These are phyloP conservation scores for Fusarium acutatum DNA, from an alignment of 2,329 filamentous ascomycete species.

Conservation along the genomic window DNA sequence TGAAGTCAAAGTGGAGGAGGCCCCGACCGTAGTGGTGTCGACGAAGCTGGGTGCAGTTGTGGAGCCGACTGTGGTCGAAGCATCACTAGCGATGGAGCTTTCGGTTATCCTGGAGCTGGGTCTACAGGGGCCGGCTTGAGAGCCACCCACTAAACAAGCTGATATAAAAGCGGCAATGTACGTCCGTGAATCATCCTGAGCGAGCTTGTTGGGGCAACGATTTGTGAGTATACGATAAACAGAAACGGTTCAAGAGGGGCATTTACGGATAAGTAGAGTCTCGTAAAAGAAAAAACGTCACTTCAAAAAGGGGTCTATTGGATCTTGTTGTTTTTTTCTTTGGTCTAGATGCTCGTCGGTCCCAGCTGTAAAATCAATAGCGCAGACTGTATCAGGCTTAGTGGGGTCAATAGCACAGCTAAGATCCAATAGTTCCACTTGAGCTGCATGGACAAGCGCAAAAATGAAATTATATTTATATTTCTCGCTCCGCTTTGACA, in stretches of 20 bases:
- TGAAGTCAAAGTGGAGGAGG: background rate
- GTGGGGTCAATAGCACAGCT: background rate
- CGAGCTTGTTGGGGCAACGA: background rate
- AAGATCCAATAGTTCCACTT: background rate
- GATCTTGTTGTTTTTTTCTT: background rate
- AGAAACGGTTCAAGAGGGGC: rapidly evolving
- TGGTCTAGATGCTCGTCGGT: background rate
- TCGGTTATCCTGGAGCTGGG: background rate
- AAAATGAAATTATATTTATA: background rate
- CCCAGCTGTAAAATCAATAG: background rate
- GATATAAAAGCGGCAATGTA: background rate
- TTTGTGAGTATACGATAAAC: rapidly evolving
- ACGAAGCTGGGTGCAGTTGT: background rate
- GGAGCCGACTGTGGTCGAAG: background rate
- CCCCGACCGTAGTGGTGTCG: background rate
- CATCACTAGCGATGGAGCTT: too few species aligned
- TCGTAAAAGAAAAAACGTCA: too few species aligned
- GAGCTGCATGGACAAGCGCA: background rate
- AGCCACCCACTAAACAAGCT: background rate
- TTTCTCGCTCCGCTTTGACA: background rate
- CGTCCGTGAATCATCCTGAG: background rate
- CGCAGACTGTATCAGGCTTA: background rate
- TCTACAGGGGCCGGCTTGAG: background rate
- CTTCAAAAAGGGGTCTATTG: background rate
- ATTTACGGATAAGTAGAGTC: too few species aligned